Evolutionary conservation across 768 basidiomycete species (phyloP), one percentile per base, ranked within the genome.

Genomic region (Xanthoconium purpureum): DNA sequence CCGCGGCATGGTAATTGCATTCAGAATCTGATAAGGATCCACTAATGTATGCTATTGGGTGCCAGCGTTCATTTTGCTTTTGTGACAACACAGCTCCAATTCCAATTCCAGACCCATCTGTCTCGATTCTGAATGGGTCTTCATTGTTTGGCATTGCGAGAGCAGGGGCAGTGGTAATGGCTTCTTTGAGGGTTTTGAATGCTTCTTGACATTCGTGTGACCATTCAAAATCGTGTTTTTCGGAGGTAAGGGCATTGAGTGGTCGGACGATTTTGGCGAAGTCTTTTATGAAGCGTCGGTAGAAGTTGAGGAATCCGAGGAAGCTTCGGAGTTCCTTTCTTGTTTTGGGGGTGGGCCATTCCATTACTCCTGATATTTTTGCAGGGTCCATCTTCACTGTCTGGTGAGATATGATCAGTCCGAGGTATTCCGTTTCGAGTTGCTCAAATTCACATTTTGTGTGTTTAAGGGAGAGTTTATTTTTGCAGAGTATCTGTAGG

Each of bases 171-270:
- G 44, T 2, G 0, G 29, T 45, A 2, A 45, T 17, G 5, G 28
- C 5, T 17, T 7, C 1, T 30, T 45, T 45, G 0, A 45, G 12
- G 1, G 12, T 10, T 7, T 45, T 15, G 30, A 30, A 45, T 4
- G 44, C 44, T 17, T 28, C 0, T 17, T 29, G 28, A 15, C 49
- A 50, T 3, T 50, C n/a, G 0, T 2, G 1, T 0, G 37, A 13
- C 38, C 49, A 50, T 5, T 18, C 1, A 5, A 50, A 50, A 2
- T 51, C 42, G 0, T 43, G 35, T 6, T 45, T 45, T 15, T 45
- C 12, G 0, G 28, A 52, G 0, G 15, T 44, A 0, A 44, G 43
- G 0, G 35, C 11, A 33, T 45, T 55, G 0, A 45, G 2, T 0
- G 28, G 54, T n/a, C n/a, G n/a, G n/a, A n/a, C n/a, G n/a, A n/a